Conservation (phyloP, 2,329 filamentous ascomycete genomes). For the Pestalotiopsis sp. region DNA sequence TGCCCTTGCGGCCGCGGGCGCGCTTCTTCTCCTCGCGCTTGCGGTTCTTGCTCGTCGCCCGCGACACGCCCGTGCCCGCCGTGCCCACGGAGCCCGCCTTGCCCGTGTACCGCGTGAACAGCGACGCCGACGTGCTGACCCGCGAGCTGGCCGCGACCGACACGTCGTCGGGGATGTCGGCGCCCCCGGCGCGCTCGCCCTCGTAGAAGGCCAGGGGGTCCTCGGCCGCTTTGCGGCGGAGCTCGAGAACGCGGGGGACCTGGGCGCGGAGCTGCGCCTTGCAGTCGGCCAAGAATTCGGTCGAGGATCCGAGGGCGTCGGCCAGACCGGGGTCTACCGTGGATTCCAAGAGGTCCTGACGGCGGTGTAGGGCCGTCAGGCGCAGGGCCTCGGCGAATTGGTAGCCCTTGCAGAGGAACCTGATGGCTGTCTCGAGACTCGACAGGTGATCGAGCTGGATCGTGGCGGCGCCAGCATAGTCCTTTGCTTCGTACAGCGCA, state of each 20-base stretch:
- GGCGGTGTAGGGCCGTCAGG: conserved; percentile 64
- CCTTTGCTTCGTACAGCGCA: conserved; percentile 80
- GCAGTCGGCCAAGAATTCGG: conserved; percentile 93
- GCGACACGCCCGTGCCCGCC: conserved; percentile 71
- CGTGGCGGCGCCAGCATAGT: conserved; percentile 77
- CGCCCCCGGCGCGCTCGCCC: conserved; percentile 66
- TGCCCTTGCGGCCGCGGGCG: conserved; percentile 92
- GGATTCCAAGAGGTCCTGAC: conserved; percentile 63
- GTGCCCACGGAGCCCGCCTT: conserved; percentile 67
- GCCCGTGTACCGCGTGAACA: conserved; percentile 92
- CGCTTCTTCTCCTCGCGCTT: conserved; percentile 92
- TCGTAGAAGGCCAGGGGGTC: conserved; percentile 91
- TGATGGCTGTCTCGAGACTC: conserved; percentile 71
- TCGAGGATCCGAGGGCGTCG: conserved; percentile 80
- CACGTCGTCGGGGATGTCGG: conserved; percentile 86
- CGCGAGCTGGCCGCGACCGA: conserved; percentile 84
- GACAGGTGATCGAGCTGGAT: conserved; percentile 82
- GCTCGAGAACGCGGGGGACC: conserved; percentile 81
- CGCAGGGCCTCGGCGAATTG: conserved; percentile 89
- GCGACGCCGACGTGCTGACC: conserved; percentile 78
- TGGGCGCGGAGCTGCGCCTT: conserved; percentile 82
- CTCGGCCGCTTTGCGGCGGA: conserved; percentile 77
- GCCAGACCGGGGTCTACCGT: conserved; percentile 79
- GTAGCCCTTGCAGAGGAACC: conserved; percentile 84
- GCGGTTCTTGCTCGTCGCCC: conserved; percentile 86